Percentiles rank a stretch among this genome's conserved stretches.
Conservation (phyloP, 23 red algal species). For the Gracilaria domingensis region DNA sequence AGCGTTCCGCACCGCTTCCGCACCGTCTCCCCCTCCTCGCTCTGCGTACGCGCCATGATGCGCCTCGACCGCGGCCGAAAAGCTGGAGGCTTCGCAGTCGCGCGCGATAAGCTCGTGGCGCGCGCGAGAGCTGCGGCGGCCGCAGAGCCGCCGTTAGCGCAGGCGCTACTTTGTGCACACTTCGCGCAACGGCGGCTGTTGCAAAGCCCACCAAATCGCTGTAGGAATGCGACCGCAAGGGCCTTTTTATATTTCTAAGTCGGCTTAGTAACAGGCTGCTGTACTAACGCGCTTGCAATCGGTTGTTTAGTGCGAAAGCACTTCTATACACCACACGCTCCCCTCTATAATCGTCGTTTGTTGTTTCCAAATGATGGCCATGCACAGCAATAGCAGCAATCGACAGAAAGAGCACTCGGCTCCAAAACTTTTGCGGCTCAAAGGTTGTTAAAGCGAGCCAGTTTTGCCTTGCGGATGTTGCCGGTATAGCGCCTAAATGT, state of each 20-base stretch:
- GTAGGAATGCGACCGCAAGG: no score
- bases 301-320: neutral
- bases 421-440: no score
- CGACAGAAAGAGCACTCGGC: no score
- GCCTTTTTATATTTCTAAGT: neutral
- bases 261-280: neutral
- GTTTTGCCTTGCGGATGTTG: neutral
- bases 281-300: neutral
- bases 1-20: neutral
- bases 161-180: neutral
- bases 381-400: neutral
- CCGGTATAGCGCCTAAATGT: constrained; percentile 6
- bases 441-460: constrained; percentile 4
- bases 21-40: neutral
- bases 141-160: no score
- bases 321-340: neutral
- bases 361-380: no score
- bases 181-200: no score
- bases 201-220: neutral
- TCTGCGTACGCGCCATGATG: neutral
- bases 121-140: no score
- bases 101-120: no score
- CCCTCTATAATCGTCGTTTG: neutral
- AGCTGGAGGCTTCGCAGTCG: no score
- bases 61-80: no score